Base-by-base conservation (phyloP, 495 filamentous ascomycete genomes). In the Rhypophila decipiens region DNA sequence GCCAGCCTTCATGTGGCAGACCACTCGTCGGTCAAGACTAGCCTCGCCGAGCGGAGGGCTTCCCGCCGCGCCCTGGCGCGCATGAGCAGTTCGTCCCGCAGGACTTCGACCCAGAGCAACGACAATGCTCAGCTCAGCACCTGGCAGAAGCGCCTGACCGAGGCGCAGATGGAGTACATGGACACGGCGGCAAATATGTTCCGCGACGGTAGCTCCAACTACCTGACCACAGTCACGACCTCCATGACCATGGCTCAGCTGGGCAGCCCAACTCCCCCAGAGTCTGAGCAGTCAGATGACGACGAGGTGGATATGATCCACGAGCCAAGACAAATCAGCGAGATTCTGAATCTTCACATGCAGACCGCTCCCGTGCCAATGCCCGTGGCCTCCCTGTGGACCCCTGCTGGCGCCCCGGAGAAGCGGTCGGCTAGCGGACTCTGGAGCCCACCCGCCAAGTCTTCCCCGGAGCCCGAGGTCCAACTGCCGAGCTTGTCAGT, bases 221-320 rank as follows among this genome's bases (percentile, higher is more conserved):
- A 67, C 50, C 41, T 71, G 31, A n/a, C n/a, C n/a, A n/a, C n/a
- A n/a, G n/a, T n/a, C n/a, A 53, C 73, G 17, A 46, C 70, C 40
- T 53, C 68, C 1, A 66, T 66, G 46, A 44, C 51, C n/a, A 43
- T 34, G 44, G 59, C 55, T n/a, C 61, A 61, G 41, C 46, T 76
- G 0, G 69, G 71, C 19, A 78, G 70, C 46, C 71, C 73, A 5
- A 79, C 70, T 39, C 75, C 74, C 35, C 74, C 72, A 1, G 68
- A 74, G 31, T 71, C 68, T 5, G 60, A 68, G 17, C 56, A 60
- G 31, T 69, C 70, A 0, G 57, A 64, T 11, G 52, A 62, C 21
- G 58, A 58, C 22, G 49, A 42, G 9, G 61, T 50, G 35, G 61
- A 66, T 17, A 39, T 20, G n/a, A 39, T 49, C 2, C 34, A 7